Evolutionary conservation across 2,329 filamentous ascomycete genomes (phyloP).

Genomic region (Calycina herbarum): DNA sequence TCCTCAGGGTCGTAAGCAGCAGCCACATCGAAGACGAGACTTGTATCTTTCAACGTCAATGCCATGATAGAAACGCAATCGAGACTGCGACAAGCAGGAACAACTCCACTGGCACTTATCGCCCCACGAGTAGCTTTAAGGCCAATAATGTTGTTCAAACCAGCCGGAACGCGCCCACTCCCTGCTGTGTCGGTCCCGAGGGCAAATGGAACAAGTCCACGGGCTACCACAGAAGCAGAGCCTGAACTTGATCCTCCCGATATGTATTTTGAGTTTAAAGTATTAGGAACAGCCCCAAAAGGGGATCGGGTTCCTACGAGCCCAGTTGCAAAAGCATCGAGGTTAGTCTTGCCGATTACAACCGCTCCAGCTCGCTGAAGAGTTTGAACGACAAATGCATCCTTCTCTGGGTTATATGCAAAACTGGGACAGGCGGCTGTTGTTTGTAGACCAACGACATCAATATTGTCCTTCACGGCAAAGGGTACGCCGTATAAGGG

Average conservation of each 20-base stretch:
- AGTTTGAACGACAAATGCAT: constrained; percentile 17
- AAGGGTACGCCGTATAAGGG: constrained; percentile 57
- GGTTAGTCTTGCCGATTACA: constrained; percentile 38
- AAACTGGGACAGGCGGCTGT: constrained; percentile 52
- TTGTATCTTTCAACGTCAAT: constrained; percentile 45
- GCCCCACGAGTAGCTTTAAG: constrained; percentile 48
- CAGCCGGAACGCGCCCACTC: constrained; percentile 48
- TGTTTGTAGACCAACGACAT: constrained; percentile 50
- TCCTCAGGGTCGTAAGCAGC: constrained; percentile 47
- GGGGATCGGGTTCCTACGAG: constrained; percentile 55
- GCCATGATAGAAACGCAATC: constrained; percentile 53
- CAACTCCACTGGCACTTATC: constrained; percentile 46
- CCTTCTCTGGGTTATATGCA: constrained; percentile 44
- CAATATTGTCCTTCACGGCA: constrained; percentile 55
- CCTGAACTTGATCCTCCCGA: constrained; percentile 54
- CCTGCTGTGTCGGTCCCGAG: constrained; percentile 54
- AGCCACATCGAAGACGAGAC: constrained; percentile 47
- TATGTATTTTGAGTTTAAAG: constrained; percentile 47
- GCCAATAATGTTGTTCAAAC: constrained; percentile 50
- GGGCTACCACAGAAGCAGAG: constrained; percentile 50
- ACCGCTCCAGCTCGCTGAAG: constrained; percentile 20
- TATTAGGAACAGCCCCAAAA: constrained; percentile 49
- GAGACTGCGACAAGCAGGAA: constrained; percentile 51
- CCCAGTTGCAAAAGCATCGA: constrained; percentile 59
- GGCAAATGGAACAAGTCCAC: constrained; percentile 51